phyloP scores from a whole-genome alignment of 371 early-diverging fungal species.

The Mortierella polycephala region DNA sequence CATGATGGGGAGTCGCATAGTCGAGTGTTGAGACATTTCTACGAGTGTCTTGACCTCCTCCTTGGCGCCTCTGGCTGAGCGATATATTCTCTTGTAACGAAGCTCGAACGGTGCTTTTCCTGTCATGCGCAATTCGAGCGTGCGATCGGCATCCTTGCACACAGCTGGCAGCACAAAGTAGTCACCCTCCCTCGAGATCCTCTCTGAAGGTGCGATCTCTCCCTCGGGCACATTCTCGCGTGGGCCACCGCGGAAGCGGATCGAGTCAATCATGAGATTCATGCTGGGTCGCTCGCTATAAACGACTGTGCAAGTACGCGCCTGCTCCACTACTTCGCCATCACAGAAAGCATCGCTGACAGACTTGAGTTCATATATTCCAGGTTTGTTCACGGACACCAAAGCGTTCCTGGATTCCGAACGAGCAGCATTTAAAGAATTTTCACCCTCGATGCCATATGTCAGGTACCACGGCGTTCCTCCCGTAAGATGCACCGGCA shows the following conservation, averaged over 20 bases:
- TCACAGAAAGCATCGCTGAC: conserved; percentile 43
- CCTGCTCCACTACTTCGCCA: conserved; percentile 40
- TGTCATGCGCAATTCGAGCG: conserved; percentile 36
- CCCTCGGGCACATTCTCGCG: conserved; percentile 38
- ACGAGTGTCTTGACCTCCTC: conserved; percentile 1
- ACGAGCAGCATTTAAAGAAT: not conserved
- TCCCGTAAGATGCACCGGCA: conserved; percentile 45
- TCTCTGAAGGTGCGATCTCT: conserved; percentile 45
- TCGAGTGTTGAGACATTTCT: conserved; percentile 31
- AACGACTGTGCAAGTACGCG: conserved; percentile 33
- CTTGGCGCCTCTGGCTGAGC: conserved; percentile 18
- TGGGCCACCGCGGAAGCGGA: conserved; percentile 48
- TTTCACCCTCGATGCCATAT: conserved; percentile 30
- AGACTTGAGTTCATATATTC: conserved; percentile 27
- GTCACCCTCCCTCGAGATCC: conserved; percentile 26
- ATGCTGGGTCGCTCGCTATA: conserved; percentile 41
- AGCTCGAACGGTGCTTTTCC: conserved; percentile 46
- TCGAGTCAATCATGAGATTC: conserved; percentile 50
- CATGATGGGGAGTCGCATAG: conserved; percentile 42
- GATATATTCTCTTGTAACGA: conserved; percentile 18
- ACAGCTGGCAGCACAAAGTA: conserved; percentile 33
- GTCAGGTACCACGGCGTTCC: conserved; percentile 40
- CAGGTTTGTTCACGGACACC: conserved; percentile 30
- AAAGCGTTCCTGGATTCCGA: conserved; percentile 35
- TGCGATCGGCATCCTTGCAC: conserved; percentile 37